Base-by-base conservation (phyloP, 106 monocot genomes). In the Apostasia shenzhenica region DNA sequence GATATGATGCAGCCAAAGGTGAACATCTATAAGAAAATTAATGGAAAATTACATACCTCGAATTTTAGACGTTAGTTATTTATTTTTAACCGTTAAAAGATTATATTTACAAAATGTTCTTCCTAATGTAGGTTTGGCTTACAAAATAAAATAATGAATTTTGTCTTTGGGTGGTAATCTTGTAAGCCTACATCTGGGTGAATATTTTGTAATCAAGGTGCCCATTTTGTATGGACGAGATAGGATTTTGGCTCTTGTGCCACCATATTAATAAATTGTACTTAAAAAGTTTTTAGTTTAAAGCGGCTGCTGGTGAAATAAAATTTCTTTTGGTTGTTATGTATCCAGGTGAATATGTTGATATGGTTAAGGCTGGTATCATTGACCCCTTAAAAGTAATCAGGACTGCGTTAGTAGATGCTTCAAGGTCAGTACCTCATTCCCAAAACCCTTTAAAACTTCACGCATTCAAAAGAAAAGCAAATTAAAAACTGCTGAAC, bases 1-100 rank as follows among this genome's bases (percentile, higher is more conserved):
- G 89, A 8, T 90, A 85, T 73, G 89, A 90, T 80, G 89, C 89
- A 7, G 89, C 89, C 2, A 85, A 90, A 80, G 89, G 85, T 90
- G 50, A 4, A 9, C 59, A 8, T 26, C 26, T 26, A 26, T 26
- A 26, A 26, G 26, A 26, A 26, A 26, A 26, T 26, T 26, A 26
- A 26, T 26, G 26, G 26, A 26, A 26, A 26, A 26, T 26, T 26
- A 26, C 26, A 26, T 26, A 26, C 14, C 67, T 58, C 37, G 8
- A 2, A 14, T 14, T 37, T 54, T 6, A 1, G 3, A 59, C 14
- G 12, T 53, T 61, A 13, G 5, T 58, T n/a, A 9, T 41, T 4
- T 7, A 2, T 3, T 60, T 14, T 44, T 59, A 26, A 26, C 26
- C 26, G 26, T 26, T 26, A 26, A 26, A 26, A 26, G 26, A 26